Evolutionary conservation across 2,329 filamentous ascomycete species (phyloP).

Genomic region (Penicillium sp.): DNA sequence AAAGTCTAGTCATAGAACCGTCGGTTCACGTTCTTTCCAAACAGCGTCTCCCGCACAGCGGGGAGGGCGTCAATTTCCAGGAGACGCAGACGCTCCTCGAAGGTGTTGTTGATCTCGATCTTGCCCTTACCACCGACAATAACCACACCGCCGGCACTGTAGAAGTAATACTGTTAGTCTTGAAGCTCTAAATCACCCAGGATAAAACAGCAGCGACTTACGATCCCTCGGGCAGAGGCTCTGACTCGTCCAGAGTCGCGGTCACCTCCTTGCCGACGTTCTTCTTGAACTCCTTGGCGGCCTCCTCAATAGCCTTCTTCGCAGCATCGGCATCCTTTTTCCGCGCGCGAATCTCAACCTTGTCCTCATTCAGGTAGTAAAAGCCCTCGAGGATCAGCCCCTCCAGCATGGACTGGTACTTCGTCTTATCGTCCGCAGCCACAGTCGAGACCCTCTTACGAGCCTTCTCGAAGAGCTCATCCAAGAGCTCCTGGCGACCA

Average conservation of each 20-base stretch:
- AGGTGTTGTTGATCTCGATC: slow-evolving; percentile 98
- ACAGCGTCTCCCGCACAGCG: slow-evolving; percentile 81
- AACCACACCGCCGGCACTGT: slow-evolving; percentile 79
- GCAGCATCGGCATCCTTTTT: slow-evolving; percentile 78
- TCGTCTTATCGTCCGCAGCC: slow-evolving; percentile 58
- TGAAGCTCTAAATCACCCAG: too few relatives aligned
- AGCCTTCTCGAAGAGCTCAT: slow-evolving; percentile 84
- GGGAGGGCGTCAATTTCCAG: slow-evolving; percentile 86
- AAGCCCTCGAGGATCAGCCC: slow-evolving; percentile 86
- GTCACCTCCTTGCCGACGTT: slow-evolving; percentile 72
- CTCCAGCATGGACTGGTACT: slow-evolving; percentile 79
- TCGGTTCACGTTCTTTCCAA: slow-evolving; percentile 93
- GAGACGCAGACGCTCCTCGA: slow-evolving; percentile 86
- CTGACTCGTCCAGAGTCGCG: slow-evolving; percentile 76
- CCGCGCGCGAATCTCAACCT: slow-evolving; percentile 74
- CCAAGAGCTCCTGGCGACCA: slow-evolving; percentile 87
- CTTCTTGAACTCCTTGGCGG: slow-evolving; percentile 82
- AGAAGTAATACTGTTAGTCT: background rate
- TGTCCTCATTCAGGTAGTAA: slow-evolving; percentile 83
- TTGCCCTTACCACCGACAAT: slow-evolving; percentile 85
- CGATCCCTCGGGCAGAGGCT: slow-evolving; percentile 81
- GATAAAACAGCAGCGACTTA: slow-evolving; percentile 59
- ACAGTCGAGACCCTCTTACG: slow-evolving; percentile 72
- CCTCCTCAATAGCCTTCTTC: slow-evolving; percentile 78
- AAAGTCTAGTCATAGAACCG: slow-evolving; percentile 82